Base-by-base conservation (phyloP, 2,329 filamentous ascomycete genomes). In the Hypoxylon sp. region DNA sequence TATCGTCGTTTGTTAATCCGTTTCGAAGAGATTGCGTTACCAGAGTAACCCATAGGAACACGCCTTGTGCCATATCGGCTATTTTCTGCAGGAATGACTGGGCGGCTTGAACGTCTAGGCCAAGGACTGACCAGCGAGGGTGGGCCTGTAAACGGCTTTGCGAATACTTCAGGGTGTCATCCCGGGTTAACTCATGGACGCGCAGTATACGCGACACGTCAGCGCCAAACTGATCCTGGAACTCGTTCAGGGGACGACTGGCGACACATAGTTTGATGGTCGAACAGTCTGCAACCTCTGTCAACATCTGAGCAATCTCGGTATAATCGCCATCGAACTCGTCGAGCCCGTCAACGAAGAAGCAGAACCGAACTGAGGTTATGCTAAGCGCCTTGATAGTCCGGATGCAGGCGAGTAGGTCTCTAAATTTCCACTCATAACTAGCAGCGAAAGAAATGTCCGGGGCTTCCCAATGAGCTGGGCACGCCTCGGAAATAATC, bases 301-400 rank as follows among this genome's bases (percentile, higher is more conserved):
- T 15, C 13, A 52, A 24, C 6, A 8, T 29, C 18, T 47, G 64
- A 47, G 11, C 70, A 20, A 64, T 58, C 7, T 70, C 62, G 2
- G 58, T 15, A 41, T 68, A 65, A 24, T 69, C 64, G 0, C 69
- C 69, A 6, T 64, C 50, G 38, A 66, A 73, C 49, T 74, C 71
- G 45, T 74, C 72, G 5, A 74, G 55, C 27, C 67, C 73, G 27
- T 75, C 72, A n/a, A 75, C 67, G 29, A 75, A 74, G 26, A 74
- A 64, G 42, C 71, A 75, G 9, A 70, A 65, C 26, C 58, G 55
- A 4, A 55, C 53, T 6, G 45, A 41, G 3, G 59, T 40, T 9
- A 41, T 48, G 7, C 29, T 21, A 26, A 55, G 55, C 18, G 24
- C 40, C 26, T 60, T 53, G 27, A 64, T 51, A 11, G 17, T 17